These are phyloP conservation scores for Microbotryum silenes-acaulis DNA, from an alignment of 1,284 basidiomycete genomes.

Conservation along the genomic window DNA sequence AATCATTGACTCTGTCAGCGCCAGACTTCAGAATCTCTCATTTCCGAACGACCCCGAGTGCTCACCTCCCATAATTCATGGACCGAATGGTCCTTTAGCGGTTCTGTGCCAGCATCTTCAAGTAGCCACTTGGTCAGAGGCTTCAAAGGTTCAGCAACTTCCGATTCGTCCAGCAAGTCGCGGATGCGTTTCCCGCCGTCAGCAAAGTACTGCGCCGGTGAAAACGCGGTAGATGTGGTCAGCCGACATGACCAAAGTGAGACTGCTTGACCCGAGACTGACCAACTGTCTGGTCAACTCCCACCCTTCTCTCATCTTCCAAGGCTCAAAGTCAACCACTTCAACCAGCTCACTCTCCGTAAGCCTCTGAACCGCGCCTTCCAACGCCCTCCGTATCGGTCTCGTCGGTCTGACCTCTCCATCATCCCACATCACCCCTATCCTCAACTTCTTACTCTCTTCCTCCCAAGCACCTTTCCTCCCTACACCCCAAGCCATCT, in stretches of 20 bases:
- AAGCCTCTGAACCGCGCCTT: slow-evolving; percentile 34
- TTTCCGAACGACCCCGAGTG: neutral
- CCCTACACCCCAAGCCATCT: slow-evolving; percentile 31
- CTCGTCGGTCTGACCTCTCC: slow-evolving; percentile 41
- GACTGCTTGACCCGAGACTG: slow-evolving; percentile 14
- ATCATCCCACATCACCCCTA: slow-evolving; percentile 44
- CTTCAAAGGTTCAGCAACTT: slow-evolving; percentile 36
- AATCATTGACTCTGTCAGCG: neutral
- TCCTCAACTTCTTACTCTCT: slow-evolving; percentile 32
- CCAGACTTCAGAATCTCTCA: no score
- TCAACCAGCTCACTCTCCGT: slow-evolving; percentile 30
- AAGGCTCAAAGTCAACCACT: slow-evolving; percentile 35
- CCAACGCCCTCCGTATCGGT: slow-evolving; percentile 41
- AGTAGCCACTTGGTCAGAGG: slow-evolving; percentile 39
- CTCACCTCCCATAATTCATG: slow-evolving; percentile 36
- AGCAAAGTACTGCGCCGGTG: slow-evolving; percentile 35
- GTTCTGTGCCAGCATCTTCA: slow-evolving; percentile 1
- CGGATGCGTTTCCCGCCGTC: slow-evolving; percentile 37
- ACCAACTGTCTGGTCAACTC: slow-evolving; percentile 25
- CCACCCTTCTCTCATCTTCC: slow-evolving; percentile 34
- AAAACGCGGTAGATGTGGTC: slow-evolving; percentile 6
- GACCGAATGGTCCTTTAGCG: slow-evolving; percentile 26
- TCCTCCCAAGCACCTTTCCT: slow-evolving; percentile 16
- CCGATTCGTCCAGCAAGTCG: slow-evolving; percentile 19
- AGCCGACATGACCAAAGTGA: slow-evolving; percentile 24